Base-by-base conservation (phyloP, 768 basidiomycete genomes). In the Auriscalpium vulgare region DNA sequence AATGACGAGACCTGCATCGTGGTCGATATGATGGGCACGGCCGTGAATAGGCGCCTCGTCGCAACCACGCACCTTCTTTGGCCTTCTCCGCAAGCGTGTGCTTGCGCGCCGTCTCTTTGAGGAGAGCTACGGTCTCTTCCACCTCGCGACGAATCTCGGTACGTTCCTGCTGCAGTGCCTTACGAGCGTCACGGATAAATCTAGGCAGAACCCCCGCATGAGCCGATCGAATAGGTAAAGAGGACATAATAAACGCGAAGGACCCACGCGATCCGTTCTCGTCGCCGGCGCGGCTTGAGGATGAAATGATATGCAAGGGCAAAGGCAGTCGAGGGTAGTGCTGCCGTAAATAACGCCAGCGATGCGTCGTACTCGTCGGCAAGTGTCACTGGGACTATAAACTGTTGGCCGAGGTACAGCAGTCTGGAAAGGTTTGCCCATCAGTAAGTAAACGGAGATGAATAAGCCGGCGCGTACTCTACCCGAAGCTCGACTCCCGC, bases 61-160 rank as follows among this genome's bases (percentile, higher is more conserved):
- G 51, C 54, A 38, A 45, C 46, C 44, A 60, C 70, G 53, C 67
- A 87, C 91, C 91, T 74, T 82, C 81, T 69, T 78, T 82, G 21
- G 76, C 75, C 59, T 75, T 77, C 69, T 95, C 91, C 23, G 76
- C 69, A 37, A 82, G 76, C 58, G 75, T 76, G 64, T 83, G 85
- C 63, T 80, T 81, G 65, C 75, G 75, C 13, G 87, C 88, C 14
- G 79, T 75, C 55, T 90, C 85, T 60, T 78, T 78, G 62, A 95
- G 78, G 47, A 95, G 69, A 53, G 69, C 71, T 56, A 76, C 69
- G 8, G 83, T 83, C 8, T 85, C 81, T 59, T 83, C 78, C 48
- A 82, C 81, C 67, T 89, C 82, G 63, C 78, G 76, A 63, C 78
- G 75, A 61, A 81, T 70, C 63, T 81, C 83, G 10, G 78, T 76